A percentile compares a stretch with the other conserved stretches of the same genome.
These are phyloP conservation scores for Phytophthora kernoviae DNA, from an alignment of 352 stramenopile genomes.

Conservation along the genomic window DNA sequence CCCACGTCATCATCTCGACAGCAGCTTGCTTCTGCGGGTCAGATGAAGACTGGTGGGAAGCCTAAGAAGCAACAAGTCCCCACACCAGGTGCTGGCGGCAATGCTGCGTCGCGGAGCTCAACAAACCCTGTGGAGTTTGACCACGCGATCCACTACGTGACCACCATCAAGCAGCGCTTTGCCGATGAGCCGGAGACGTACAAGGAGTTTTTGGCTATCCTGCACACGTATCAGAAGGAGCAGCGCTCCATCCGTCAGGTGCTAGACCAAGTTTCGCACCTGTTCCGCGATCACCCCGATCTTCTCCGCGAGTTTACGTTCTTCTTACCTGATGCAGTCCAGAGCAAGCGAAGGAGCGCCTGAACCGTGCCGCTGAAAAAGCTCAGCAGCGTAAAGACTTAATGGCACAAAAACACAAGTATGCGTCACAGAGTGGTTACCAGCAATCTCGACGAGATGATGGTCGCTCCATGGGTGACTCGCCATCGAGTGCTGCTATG, in stretches of 20 bases:
- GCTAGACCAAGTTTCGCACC: constrained; percentile 97
- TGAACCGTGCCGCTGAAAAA: constrained; percentile 95
- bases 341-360: constrained; percentile 96
- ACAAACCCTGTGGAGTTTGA: constrained; percentile 98
- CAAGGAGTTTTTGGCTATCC: constrained; percentile 99
- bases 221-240: constrained; percentile 99
- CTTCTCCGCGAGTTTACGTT: constrained; percentile 99
- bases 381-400: constrained; percentile 90
- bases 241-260: constrained; percentile 98
- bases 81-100: constrained; percentile 21
- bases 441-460: constrained; percentile 53
- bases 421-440: constrained; percentile 33
- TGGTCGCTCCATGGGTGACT: constrained; percentile 43
- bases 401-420: constrained; percentile 61
- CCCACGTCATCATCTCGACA: constrained; percentile 55
- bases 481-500: constrained; percentile 56
- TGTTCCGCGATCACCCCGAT: constrained; percentile 99
- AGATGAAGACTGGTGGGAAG: constrained; percentile 39
- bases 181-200: constrained; percentile 97
- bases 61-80: constrained; percentile 61
- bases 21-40: constrained; percentile 37
- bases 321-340: constrained; percentile 98
- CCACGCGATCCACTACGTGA: constrained; percentile 99
- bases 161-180: constrained; percentile 99
- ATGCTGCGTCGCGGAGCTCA: constrained; percentile 41